A percentile compares a stretch with the other conserved stretches of the same genome.
Evolutionary conservation across 208 protist species (phyloP).

Genomic region (Crithidia expoeki): DNA sequence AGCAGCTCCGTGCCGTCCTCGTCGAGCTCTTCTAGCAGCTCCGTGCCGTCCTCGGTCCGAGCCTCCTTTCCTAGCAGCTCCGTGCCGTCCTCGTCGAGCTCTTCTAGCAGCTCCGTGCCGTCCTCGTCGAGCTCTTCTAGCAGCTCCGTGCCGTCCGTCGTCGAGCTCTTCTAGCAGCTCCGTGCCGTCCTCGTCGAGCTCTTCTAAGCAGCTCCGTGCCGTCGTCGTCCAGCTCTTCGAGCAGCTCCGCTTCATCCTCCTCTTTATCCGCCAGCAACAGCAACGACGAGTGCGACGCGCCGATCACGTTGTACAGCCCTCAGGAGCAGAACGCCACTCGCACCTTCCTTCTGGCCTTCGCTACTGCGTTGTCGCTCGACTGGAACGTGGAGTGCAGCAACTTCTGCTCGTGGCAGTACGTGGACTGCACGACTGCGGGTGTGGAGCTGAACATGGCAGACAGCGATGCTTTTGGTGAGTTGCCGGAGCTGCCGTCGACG

Average conservation of each 20-base stretch:
- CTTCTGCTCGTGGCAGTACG: conserved; percentile 18
- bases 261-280: conserved; percentile 5
- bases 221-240: conserved; percentile 4
- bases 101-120: conserved; percentile 4
- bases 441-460: conserved; percentile 6
- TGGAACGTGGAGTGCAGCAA: conserved; percentile 12
- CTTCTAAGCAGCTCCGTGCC: too few relatives aligned
- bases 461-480: not conserved
- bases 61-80: too few relatives aligned
- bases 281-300: not conserved
- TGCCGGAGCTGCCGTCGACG: not conserved
- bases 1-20: too few relatives aligned
- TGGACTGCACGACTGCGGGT: not conserved
- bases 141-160: not conserved
- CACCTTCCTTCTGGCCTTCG: conserved; percentile 7
- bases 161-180: not conserved
- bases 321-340: conserved; percentile 6
- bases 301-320: not conserved
- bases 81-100: not conserved
- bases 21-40: too few relatives aligned
- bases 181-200: not conserved
- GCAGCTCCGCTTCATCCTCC: conserved; percentile 8
- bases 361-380: not conserved
- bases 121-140: not conserved
- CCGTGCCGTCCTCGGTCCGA: not conserved